Evolutionary conservation across 2,329 filamentous ascomycete genomes (phyloP).

Genomic region (Calonectria crousiana): DNA sequence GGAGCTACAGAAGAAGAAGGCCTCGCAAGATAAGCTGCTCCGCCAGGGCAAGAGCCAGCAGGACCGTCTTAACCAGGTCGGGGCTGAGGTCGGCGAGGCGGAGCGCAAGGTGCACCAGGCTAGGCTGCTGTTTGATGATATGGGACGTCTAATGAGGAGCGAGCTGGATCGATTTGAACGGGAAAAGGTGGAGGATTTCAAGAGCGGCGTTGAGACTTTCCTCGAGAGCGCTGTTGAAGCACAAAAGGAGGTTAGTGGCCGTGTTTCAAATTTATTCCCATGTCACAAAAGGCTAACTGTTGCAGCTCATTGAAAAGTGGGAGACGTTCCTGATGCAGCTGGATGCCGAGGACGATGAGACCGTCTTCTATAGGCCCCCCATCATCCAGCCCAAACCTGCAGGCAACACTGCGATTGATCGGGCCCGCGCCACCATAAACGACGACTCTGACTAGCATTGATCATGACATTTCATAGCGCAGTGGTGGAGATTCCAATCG

Average conservation of each 20-base stretch:
- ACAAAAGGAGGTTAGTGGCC: conserved; percentile 87
- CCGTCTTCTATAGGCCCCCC: conserved; percentile 73
- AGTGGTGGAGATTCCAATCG: conserved; percentile 27
- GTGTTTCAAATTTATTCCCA: not conserved
- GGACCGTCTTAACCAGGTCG: conserved; percentile 91
- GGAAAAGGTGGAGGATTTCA: conserved; percentile 99
- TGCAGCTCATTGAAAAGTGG: conserved; percentile 85
- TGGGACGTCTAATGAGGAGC: conserved; percentile 91
- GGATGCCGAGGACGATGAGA: conserved; percentile 90
- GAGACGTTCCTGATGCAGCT: conserved; percentile 98
- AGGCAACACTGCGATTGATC: conserved; percentile 71
- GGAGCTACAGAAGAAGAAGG: conserved; percentile 90
- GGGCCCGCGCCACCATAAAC: conserved; percentile 69
- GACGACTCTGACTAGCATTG: conserved; percentile 68
- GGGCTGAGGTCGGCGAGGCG: conserved; percentile 93
- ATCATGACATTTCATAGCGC: conserved; percentile 28
- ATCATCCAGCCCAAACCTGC: conserved; percentile 67
- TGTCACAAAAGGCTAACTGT: conserved; percentile 4
- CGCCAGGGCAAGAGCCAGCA: conserved; percentile 96
- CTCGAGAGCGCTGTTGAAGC: conserved; percentile 96
- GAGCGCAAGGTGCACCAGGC: conserved; percentile 94
- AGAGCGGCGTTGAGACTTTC: conserved; percentile 97
- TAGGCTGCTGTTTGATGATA: conserved; percentile 92
- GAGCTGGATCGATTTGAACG: conserved; percentile 95
- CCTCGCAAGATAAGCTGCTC: conserved; percentile 92